Conservation (phyloP, 208 protist genomes). For the Leishmania aethiopica region DNA sequence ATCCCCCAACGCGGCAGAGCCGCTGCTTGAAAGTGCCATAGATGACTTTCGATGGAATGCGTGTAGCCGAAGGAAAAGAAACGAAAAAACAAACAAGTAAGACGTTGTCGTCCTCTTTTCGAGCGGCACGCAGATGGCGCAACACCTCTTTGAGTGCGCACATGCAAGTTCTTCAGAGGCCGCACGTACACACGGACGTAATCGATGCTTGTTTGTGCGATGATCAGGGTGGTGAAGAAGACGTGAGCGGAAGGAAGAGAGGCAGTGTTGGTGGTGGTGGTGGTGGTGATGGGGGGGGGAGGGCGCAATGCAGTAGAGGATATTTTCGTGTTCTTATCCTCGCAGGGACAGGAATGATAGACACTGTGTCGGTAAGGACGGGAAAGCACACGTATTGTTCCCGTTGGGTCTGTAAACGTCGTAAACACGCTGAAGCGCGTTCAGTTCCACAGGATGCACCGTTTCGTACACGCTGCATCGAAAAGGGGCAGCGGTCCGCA, state of each 20-base stretch:
- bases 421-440: not conserved
- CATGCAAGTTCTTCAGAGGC: not conserved
- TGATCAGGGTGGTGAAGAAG: not conserved
- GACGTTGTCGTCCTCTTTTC: not conserved
- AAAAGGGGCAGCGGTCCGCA: not conserved
- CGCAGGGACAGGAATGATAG: not conserved
- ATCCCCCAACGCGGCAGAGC: constrained; percentile 13
- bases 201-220: not conserved
- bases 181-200: not conserved
- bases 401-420: not conserved
- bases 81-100: not conserved
- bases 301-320: not conserved
- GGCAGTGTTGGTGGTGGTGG: not conserved
- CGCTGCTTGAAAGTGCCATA: constrained; percentile 16
- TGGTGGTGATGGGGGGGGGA: no score
- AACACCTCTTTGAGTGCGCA: not conserved
- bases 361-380: not conserved
- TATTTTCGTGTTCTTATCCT: not conserved
- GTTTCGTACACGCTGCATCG: not conserved
- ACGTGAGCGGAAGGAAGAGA: not conserved
- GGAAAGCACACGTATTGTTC: not conserved
- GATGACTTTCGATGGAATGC: not conserved
- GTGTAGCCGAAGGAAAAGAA: not conserved
- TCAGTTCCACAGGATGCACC: not conserved
- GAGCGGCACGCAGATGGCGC: not conserved